Evolutionary conservation across 1,139 yeast species (phyloP).

Genomic region (Candida sp.): DNA sequence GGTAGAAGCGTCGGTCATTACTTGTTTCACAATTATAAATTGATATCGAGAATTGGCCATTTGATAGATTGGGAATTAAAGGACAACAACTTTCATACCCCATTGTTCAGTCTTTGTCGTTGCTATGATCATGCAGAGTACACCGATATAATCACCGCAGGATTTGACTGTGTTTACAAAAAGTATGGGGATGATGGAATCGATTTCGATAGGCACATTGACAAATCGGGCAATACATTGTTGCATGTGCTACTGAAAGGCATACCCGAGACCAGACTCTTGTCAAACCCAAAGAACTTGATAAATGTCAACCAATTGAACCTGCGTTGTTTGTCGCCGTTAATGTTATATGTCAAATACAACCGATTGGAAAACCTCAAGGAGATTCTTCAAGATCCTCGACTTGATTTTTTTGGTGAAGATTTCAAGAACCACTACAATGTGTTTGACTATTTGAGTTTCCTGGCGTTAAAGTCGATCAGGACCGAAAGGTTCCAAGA

Average conservation of each 20-base stretch:
- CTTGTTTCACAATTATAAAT: constrained; percentile 58
- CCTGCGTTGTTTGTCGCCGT: constrained; percentile 63
- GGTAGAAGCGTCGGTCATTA: constrained; percentile 78
- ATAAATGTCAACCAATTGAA: constrained; percentile 69
- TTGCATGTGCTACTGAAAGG: constrained; percentile 67
- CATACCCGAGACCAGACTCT: constrained; percentile 40
- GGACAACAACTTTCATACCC: constrained; percentile 78
- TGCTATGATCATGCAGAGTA: constrained; percentile 83
- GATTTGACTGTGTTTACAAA: constrained; percentile 47
- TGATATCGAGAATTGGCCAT: constrained; percentile 60
- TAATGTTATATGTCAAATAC: constrained; percentile 73
- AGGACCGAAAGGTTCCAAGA: constrained; percentile 32
- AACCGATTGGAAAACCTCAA: constrained; percentile 64
- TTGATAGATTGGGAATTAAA: constrained; percentile 71
- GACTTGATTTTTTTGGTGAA: constrained; percentile 47
- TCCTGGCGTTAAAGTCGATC: constrained; percentile 34
- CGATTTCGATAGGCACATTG: constrained; percentile 66
- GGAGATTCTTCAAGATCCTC: constrained; percentile 45
- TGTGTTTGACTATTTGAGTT: constrained; percentile 44
- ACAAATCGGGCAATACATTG: constrained; percentile 73
- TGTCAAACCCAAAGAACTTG: constrained; percentile 35
- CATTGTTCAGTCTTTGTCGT: constrained; percentile 75
- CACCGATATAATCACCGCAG: constrained; percentile 46
- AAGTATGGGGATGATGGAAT: constrained; percentile 41
- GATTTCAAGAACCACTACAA: constrained; percentile 49